Evolutionary conservation across 208 protist species (phyloP), one percentile per base, ranked within the genome.

Genomic region (Acanthamoeba triangularis): DNA sequence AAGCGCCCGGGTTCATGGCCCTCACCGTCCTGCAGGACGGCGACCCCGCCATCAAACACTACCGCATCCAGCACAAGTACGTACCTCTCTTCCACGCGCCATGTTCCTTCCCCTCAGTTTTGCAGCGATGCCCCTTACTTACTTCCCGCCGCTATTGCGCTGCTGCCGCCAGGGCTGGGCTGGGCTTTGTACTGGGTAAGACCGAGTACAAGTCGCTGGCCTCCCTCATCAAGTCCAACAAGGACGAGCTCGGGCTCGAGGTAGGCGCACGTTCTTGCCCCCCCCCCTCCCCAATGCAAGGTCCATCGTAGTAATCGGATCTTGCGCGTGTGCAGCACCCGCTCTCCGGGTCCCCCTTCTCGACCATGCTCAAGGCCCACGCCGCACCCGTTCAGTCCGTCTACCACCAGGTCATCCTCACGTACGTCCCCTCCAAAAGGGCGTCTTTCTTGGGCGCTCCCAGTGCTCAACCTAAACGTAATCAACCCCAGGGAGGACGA

Each of bases 201-300:
- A 92, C 85, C 35, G 85, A 92, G 85, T 92, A 92, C 85, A 72
- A 72, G 85, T 92, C 85, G 20, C 85, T 92, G 41, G 72, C 52
- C 18, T 65, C 85, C 20, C 85, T 92, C 30, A 28, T 92, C 85
- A 74, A 65, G 59, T 74, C 61, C 20, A 92, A 92, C 44, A 92
- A 33, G 44, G 85, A 92, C 11, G 85, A 92, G 56, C 85, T 92
- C 56, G 61, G 61, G 0, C 56, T 92, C 54, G 61, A 65, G 85
- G 85, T 92, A 41, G 37, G 37, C 37, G 37, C 37, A 41, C 37
- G 2, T 41, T 4, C n/a, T n/a, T n/a, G n/a, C n/a, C n/a, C 33
- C 44, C 41, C 2, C 33, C 44, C 11, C 54, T 6, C 54, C 20
- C 1, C 20, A 23, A 61, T 28, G 14, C 28, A 2, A 30, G 30